Base-by-base conservation (phyloP, 2,329 filamentous ascomycete species). In the Anthostomella pinea region DNA sequence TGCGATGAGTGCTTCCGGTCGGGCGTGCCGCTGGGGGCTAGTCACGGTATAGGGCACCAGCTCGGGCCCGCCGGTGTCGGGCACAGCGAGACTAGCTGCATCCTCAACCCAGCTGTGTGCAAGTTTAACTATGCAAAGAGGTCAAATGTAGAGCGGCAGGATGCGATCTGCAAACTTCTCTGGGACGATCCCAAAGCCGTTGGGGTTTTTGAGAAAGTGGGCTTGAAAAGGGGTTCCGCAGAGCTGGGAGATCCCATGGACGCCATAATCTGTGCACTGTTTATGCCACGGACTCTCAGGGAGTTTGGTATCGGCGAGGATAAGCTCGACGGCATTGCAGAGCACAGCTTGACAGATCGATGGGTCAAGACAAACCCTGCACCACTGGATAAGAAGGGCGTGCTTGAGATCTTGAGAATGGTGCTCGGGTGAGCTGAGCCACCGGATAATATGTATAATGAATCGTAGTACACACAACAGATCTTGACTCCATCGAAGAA, bases 51-150 rank as follows among this genome's bases (percentile, higher is more conserved):
- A 39, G 70, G 70, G 4, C 71, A 75, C 49, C 70, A 72, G 50
- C 62, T 76, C 0, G 72, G 72, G 0, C 75, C 75, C 0, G 53
- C 75, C 3, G 76, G 76, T 0, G 76, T 81, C 2, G 70, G 72
- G 0, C 77, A 82, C 49, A 77, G 77, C 8, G 75, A 79, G 54
- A 81, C 76, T 18, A 77, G 71, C 46, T 81, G 70, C 51, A 69
- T 73, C 29, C 61, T 77, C 37, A 62, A 72, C 22, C 75, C 77
- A 0, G 67, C 70, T 1, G 75, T 81, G 5, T 73, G 73, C 51
- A 73, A 71, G 50, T 81, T 66, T 50, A 82, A 81, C 39, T 60
- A 62, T 2, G 54, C 51, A 22, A 54, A 65, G 31, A 65, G 66
- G 5, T 63, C 63, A 41, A 57, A 57, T 24, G 35, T 49, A 3